Evolutionary conservation across 805 yeast genomes (phyloP).

Genomic region (Barnettozyma botsteinii): DNA sequence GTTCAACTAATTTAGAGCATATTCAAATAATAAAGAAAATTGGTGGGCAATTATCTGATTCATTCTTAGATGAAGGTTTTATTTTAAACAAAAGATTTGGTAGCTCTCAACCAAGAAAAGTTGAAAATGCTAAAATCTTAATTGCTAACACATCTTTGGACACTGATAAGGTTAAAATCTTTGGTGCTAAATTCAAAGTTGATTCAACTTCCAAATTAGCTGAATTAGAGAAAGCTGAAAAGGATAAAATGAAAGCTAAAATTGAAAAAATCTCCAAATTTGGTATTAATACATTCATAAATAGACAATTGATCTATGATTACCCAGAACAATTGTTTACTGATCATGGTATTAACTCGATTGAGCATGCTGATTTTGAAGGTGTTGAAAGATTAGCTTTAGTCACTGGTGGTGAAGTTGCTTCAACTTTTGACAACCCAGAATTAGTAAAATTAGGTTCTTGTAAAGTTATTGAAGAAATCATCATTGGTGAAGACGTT

Average conservation of each 20-base stretch:
- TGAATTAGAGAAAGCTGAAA: slow-evolving; percentile 88
- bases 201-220: slow-evolving; percentile 93
- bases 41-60: slow-evolving; percentile 89
- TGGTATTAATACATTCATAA: slow-evolving; percentile 84
- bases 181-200: slow-evolving; percentile 96
- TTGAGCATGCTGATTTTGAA: slow-evolving; percentile 97
- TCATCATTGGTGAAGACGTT: slow-evolving; percentile 87
- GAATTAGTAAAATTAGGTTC: slow-evolving; percentile 79
- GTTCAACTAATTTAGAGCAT: slow-evolving; percentile 84
- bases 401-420: slow-evolving; percentile 98
- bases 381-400: slow-evolving; percentile 95
- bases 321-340: slow-evolving; percentile 95
- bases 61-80: slow-evolving; percentile 94
- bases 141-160: slow-evolving; percentile 96
- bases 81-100: slow-evolving; percentile 89
- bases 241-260: slow-evolving; percentile 84
- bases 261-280: slow-evolving; percentile 85
- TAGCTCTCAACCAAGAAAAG: slow-evolving; percentile 83
- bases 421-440: slow-evolving; percentile 91
- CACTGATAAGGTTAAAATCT: slow-evolving; percentile 94
- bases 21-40: slow-evolving; percentile 89
- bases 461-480: slow-evolving; percentile 87
- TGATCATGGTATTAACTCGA: slow-evolving; percentile 80
- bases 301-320: slow-evolving; percentile 94
- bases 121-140: slow-evolving; percentile 78